Evolutionary conservation across 2,329 filamentous ascomycete species (phyloP).

Genomic region (Fusarium ramigenum): DNA sequence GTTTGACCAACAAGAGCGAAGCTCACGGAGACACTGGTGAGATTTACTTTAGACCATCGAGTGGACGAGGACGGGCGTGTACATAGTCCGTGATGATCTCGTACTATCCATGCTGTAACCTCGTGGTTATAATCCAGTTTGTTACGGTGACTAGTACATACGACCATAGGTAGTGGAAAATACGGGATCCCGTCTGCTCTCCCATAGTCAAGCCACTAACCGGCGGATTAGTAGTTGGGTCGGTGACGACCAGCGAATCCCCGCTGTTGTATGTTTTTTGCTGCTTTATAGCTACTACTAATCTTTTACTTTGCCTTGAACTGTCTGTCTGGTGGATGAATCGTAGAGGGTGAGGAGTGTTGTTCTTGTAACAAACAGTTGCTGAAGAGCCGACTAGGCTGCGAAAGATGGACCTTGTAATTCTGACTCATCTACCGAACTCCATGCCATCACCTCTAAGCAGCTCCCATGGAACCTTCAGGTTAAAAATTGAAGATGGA

Average conservation of each 20-base stretch:
- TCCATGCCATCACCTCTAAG: neutral
- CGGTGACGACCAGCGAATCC: conserved; percentile 24
- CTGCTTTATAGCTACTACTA: no score
- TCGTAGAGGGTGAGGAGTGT: neutral
- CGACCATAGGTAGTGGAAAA: conserved; percentile 22
- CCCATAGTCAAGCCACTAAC: conserved; percentile 22
- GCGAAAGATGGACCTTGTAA: neutral
- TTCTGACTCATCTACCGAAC: neutral
- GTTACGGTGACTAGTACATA: fast-evolving
- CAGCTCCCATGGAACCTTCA: neutral
- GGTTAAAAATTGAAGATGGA: neutral
- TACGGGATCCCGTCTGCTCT: conserved; percentile 24
- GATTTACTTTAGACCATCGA: neutral
- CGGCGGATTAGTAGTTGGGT: conserved; percentile 24
- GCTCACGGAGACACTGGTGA: neutral
- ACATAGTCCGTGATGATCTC: neutral
- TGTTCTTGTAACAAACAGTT: neutral
- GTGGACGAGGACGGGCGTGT: neutral
- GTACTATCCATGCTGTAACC: neutral
- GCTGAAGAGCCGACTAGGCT: neutral
- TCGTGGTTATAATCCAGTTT: fast-evolving
- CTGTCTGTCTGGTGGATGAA: no score
- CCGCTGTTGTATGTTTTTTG: conserved; percentile 23
- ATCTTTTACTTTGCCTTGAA: neutral
- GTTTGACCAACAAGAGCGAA: neutral